Evolutionary conservation across 129 eudicot genomes (phyloP), one percentile per base, ranked within the genome.

Genomic region (Helianthus tuberosus): DNA sequence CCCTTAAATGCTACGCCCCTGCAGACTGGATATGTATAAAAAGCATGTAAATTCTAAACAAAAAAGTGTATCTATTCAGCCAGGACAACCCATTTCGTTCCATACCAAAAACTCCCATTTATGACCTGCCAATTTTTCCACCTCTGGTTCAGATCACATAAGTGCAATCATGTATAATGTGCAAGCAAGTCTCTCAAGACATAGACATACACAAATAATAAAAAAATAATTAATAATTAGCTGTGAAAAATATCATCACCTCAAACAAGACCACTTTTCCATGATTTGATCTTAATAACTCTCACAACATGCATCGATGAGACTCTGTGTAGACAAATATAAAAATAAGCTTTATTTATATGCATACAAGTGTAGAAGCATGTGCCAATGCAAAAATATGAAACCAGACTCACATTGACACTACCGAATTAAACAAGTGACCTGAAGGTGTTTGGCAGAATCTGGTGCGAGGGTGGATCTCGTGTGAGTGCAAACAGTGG

Each of bases 261-360:
- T 93, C 98, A 55, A 86, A 90, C 43, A 93, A 73, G 66, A 93
- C 83, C 69, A 90, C 97, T 79, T 82, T 88, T 25, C 98, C 98
- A 75, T 78, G 82, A 79, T 85, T 90, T 51, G 98, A 93, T 64
- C 80, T 80, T 16, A 93, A 88, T 66, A 88, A 68, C 35, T 83
- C 83, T 88, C 91, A 51, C 81, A 68, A 39, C 98, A 93, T 35
- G 82, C 85, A 41, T 88, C 96, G 65, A 93, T 66, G 32, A 93
- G 93, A 67, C 77, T 81, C 98, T 93, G 86, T 69, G 73, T 76
- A 51, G 54, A 83, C 23, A 47, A 77, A 32, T 55, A 51, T 32
- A 57, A 71, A 17, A 61, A 32, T 53, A n/a, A 58, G 73, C 16
- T 29, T 70, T 36, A 57, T 58, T 25, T 2, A 65, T 38, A 13